Base-by-base conservation (phyloP, 2,329 filamentous ascomycete genomes). In the Macrophomina pseudophaseolina region DNA sequence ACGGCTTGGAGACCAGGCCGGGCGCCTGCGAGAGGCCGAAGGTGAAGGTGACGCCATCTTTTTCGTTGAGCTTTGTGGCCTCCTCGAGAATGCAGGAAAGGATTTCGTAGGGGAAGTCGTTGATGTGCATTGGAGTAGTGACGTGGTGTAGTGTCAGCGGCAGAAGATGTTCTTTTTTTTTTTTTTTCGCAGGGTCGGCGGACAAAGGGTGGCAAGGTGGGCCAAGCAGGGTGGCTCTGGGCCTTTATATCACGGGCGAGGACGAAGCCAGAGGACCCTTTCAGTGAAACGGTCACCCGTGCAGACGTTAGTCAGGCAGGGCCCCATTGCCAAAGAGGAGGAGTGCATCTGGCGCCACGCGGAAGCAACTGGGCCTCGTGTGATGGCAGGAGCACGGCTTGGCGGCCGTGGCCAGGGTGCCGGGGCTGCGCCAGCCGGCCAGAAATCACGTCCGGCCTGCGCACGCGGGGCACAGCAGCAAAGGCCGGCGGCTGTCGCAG, bases 21-120 rank as follows among this genome's bases (percentile, higher is more conserved):
- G 80, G 80, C 33, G 82, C 80, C 73, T 85, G 80, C 32, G 79
- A 81, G 33, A 86, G 76, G 66, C 84, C 84, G 71, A 85, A 86
- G 65, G 83, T 85, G 74, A 80, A 86, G 64, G 75, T 79, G 23
- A 81, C 80, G 53, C 80, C 80, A 73, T 84, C 78, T 59, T 75
- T 74, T 68, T 79, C 76, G 72, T 86, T 85, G 70, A 81, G 74
- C 67, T 79, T 76, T 68, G 83, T 79, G 66, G 83, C 79, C 69
- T 81, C 75, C 56, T 82, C 76, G 63, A 86, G 81, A 72, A 86
- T 85, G 69, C 81, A 75, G 66, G 80, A 79, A 68, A 86, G 78
- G 67, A 86, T 80, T 77, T 86, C 84, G 71, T 78, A 79, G 23
- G 84, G 84, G 63, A 86, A 79, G 65, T 80, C 76, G 79, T 81